Percentiles rank a stretch among this genome's conserved stretches.
Evolutionary conservation across 108 stramenopile species (phyloP).

Genomic region (Parietichytrium sp.): DNA sequence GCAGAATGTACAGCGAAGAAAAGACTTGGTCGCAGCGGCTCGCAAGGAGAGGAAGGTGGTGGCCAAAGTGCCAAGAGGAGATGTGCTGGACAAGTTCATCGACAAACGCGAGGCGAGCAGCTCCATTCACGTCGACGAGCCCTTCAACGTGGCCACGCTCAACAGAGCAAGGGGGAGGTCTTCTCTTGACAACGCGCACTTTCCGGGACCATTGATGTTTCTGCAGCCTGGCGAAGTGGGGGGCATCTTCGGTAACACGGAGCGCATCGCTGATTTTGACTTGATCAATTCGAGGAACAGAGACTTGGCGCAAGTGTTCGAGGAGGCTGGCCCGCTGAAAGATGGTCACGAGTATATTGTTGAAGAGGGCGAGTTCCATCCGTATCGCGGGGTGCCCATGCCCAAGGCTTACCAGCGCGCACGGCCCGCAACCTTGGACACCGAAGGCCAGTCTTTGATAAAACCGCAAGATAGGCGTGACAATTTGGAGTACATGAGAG

Average conservation of each 20-base stretch:
- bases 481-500: background rate
- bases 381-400: background rate
- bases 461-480: background rate
- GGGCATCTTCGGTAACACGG: conserved; percentile 11
- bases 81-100: conserved; percentile 1
- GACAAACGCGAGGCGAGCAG: background rate
- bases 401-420: background rate
- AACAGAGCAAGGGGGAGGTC: background rate
- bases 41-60: background rate
- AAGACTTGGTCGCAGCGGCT: background rate
- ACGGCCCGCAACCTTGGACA: background rate
- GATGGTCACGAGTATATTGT: background rate
- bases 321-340: background rate
- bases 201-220: background rate
- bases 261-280: background rate
- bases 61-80: background rate
- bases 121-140: background rate
- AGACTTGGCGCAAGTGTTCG: no score
- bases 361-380: conserved; percentile 20
- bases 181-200: background rate
- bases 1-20: no score
- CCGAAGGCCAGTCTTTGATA: background rate
- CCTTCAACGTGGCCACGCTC: conserved; percentile 21
- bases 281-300: no score
- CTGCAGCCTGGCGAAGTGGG: background rate